A percentile compares a stretch with the other conserved stretches of the same genome.
phyloP scores from a whole-genome alignment of 179 eudicot genomes.

The Gypsophila paniculata region DNA sequence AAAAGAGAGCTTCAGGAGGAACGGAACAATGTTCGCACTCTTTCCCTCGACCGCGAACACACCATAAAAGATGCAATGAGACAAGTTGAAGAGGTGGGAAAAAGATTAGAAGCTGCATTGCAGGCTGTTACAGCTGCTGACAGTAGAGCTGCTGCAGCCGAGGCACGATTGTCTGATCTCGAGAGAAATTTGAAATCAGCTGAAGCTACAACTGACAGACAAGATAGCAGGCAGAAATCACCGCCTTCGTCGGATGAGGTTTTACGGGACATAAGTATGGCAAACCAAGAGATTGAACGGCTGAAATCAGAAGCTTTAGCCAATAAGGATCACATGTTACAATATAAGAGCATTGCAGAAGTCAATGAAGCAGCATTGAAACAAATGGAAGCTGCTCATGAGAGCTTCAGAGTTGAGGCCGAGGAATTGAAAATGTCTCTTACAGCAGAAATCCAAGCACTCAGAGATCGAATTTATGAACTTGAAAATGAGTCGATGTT shows the following conservation, averaged over 20 bases:
- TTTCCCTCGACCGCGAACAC: slow-evolving; percentile 61
- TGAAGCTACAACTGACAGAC: slow-evolving; percentile 37
- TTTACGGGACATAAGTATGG: slow-evolving; percentile 32
- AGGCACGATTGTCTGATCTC: slow-evolving; percentile 62
- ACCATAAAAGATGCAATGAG: slow-evolving; percentile 59
- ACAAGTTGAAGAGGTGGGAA: slow-evolving; percentile 74
- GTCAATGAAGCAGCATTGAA: slow-evolving; percentile 82
- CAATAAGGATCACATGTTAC: slow-evolving; percentile 74
- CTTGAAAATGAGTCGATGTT: slow-evolving; percentile 55
- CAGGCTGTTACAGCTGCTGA: slow-evolving; percentile 75
- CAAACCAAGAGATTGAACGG: slow-evolving; percentile 64
- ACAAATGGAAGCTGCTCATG: slow-evolving; percentile 74
- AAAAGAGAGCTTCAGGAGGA: slow-evolving; percentile 83
- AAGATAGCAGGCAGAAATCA: slow-evolving; percentile 34
- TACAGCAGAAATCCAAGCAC: slow-evolving; percentile 62
- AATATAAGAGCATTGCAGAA: slow-evolving; percentile 87
- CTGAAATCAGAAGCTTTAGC: slow-evolving; percentile 64
- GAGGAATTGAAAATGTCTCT: slow-evolving; percentile 58
- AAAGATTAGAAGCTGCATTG: slow-evolving; percentile 61
- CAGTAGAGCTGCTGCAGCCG: slow-evolving; percentile 75
- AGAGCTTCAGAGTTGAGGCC: slow-evolving; percentile 63
- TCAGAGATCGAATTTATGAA: slow-evolving; percentile 45
- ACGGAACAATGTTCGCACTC: slow-evolving; percentile 52
- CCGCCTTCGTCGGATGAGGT: slow-evolving; percentile 40
- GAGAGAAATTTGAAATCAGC: slow-evolving; percentile 51